These are phyloP conservation scores for Hymenoscyphus albidus DNA, from an alignment of 2,329 filamentous ascomycete genomes.

Conservation along the genomic window DNA sequence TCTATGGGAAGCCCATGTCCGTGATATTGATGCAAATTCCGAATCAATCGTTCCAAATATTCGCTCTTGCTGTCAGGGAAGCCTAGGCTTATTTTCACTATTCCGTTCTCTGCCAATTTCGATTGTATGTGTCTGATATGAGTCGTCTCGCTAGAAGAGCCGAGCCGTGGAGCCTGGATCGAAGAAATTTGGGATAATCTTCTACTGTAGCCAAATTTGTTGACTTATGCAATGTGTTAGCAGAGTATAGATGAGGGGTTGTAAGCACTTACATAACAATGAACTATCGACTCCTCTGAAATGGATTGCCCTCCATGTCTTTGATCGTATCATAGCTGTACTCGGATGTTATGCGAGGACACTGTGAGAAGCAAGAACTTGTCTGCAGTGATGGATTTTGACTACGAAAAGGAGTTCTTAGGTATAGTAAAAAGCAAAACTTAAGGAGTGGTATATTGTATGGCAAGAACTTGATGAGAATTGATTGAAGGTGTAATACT, in stretches of 20 bases:
- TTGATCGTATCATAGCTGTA: background rate
- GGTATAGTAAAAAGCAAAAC: background rate
- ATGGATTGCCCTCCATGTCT: background rate
- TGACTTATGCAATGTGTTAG: background rate
- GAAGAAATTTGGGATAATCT: background rate
- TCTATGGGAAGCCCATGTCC: slow-evolving; percentile 25
- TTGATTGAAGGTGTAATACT: background rate
- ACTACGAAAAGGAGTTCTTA: background rate
- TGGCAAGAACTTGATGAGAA: background rate
- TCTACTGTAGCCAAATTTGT: background rate
- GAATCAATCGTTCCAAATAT: slow-evolving; percentile 7
- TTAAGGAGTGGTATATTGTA: background rate
- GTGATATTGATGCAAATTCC: background rate
- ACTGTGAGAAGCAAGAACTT: background rate
- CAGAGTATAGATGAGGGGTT: background rate
- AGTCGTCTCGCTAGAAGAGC: background rate
- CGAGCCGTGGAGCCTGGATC: slow-evolving; percentile 2
- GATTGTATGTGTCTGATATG: background rate
- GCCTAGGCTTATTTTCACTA: slow-evolving; percentile 1
- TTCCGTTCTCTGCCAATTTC: slow-evolving; percentile 2
- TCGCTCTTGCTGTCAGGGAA: slow-evolving; percentile 7
- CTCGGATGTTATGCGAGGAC: background rate
- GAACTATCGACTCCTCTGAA: background rate
- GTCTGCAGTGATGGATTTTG: background rate
- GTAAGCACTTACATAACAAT: background rate